Evolutionary conservation across 176 grass and related monocot species (phyloP), one percentile per base, ranked within the genome.

Genomic region (Saccharum spontaneum): DNA sequence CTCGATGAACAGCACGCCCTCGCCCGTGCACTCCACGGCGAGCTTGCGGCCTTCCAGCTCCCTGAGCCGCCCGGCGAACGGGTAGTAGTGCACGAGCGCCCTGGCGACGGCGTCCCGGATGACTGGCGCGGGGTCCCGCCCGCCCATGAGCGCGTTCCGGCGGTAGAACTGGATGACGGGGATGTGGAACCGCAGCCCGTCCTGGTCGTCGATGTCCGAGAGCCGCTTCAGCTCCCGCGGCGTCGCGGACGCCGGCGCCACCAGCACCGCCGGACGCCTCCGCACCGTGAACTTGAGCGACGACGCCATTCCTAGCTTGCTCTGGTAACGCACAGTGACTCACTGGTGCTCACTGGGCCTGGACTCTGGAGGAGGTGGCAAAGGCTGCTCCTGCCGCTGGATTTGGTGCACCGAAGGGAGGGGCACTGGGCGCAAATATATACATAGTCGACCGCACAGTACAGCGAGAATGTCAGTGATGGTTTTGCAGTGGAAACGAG

Each of bases 201-300:
- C 94, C 83, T 96, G 94, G 88, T 96, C 94, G 75, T 96, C 94
- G 87, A 96, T 93, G 89, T 96, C 91, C 4, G 94, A 96, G 0
- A 96, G 91, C 30, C 86, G 89, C 89, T 96, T 96, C 84, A 96
- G 80, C 81, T 91, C 94, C 0, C 64, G 23, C 1, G 94, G 94
- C 15, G 94, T 96, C 44, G 75, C 44, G 6, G 77, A 23, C 20
- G 91, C 83, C 75, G 94, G 94, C 80, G 67, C 23, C 60, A 96
- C 94, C 87, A 96, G 89, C 86, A 49, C 84, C 43, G 91, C 72
- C 14, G 83, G 50, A 23, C 22, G 48, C 73, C 91, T 82, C 18
- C 88, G 44, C 34, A 93, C 94, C 18, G 77, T 69, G 81, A 96
- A 93, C 67, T 23, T 93, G 60, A 93, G 59, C 40, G 88, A 24